These are phyloP conservation scores for Fusarium acutatum DNA, from an alignment of 2,329 filamentous ascomycete species.

Conservation along the genomic window DNA sequence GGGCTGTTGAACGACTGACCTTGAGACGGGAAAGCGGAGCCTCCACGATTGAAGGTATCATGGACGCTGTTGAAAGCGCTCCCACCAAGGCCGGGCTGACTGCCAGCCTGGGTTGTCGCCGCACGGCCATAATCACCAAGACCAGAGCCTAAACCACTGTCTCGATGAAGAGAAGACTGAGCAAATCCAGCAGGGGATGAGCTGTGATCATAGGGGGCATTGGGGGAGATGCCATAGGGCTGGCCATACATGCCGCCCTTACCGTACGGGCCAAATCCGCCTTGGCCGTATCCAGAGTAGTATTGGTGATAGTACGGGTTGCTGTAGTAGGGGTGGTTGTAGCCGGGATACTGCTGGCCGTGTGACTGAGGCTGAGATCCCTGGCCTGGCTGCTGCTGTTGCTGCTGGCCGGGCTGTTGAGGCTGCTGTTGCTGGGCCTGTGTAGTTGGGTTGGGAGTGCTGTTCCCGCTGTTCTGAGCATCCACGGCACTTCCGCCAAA, in stretches of 20 bases:
- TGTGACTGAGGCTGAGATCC: constrained; percentile 56
- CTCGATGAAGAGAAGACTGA: constrained; percentile 63
- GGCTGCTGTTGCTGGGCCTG: constrained; percentile 60
- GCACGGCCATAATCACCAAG: constrained; percentile 65
- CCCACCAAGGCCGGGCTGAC: constrained; percentile 59
- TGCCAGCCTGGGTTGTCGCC: constrained; percentile 58
- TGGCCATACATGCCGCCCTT: constrained; percentile 65
- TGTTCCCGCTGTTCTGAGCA: constrained; percentile 85
- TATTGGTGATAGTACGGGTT: constrained; percentile 72
- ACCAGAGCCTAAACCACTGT: constrained; percentile 59
- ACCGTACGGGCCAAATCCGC: constrained; percentile 62
- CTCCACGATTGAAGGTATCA: constrained; percentile 63
- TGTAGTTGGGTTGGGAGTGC: constrained; percentile 82
- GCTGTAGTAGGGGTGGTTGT: constrained; percentile 67
- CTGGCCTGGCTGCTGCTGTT: constrained; percentile 52
- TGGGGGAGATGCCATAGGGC: constrained; percentile 65
- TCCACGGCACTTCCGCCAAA: constrained; percentile 69
- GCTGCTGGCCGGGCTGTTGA: constrained; percentile 56
- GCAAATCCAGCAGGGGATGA: constrained; percentile 65
- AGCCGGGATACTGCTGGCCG: constrained; percentile 61
- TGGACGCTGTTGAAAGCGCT: constrained; percentile 63
- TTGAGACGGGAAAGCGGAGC: constrained; percentile 64
- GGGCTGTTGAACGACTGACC: constrained; percentile 63
- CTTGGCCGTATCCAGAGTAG: constrained; percentile 64
- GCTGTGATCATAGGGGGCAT: constrained; percentile 64